phyloP scores from a whole-genome alignment of 768 basidiomycete species.

The Daedaleopsis nitida region DNA sequence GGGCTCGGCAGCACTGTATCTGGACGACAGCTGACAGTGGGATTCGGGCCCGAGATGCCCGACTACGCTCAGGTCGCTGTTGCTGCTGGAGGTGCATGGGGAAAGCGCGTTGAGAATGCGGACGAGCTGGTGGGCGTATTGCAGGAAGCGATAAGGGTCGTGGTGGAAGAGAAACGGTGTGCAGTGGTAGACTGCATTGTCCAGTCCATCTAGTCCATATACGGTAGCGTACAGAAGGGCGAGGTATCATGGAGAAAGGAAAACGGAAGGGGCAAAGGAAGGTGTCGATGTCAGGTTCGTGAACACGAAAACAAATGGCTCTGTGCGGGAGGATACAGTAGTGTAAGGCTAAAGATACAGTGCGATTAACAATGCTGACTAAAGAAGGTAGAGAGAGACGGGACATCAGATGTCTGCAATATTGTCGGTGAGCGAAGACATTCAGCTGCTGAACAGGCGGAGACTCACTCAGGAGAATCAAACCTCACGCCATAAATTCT shows the following conservation, averaged over 20 bases:
- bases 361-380: neutral
- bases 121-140: constrained; percentile 37
- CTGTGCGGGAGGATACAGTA: constrained; percentile 3
- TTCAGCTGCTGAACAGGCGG: neutral
- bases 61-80: constrained; percentile 65
- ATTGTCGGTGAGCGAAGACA: neutral
- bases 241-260: neutral
- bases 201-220: constrained; percentile 22
- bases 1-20: constrained; percentile 49
- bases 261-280: too few relatives aligned
- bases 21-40: constrained; percentile 56
- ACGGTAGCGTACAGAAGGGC: neutral
- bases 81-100: constrained; percentile 72
- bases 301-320: neutral
- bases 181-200: constrained; percentile 64
- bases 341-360: constrained; percentile 12
- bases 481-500: constrained; percentile 28
- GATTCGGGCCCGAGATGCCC: constrained; percentile 64
- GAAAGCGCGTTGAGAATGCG: constrained; percentile 39
- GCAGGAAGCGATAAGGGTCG: constrained; percentile 54
- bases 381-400: neutral
- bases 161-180: constrained; percentile 58
- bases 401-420: neutral
- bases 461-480: constrained; percentile 6
- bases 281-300: too few relatives aligned